phyloP scores from a whole-genome alignment of 2,329 filamentous ascomycete species.

The Chaetothyriales sp. region DNA sequence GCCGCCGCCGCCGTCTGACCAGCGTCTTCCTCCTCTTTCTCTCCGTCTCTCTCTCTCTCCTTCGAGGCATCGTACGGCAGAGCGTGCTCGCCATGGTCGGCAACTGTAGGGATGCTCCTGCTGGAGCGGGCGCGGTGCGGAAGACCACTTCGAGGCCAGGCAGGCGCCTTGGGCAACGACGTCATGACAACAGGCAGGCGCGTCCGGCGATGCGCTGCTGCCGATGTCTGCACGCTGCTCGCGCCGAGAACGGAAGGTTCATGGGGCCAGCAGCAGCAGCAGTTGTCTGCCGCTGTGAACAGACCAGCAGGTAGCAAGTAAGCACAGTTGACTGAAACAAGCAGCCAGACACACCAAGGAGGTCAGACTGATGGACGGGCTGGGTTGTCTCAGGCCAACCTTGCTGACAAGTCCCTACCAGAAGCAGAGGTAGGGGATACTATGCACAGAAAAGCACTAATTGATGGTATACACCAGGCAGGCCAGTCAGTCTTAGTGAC shows the following conservation, averaged over 20 bases:
- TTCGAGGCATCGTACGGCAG: background rate
- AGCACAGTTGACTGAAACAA: background rate
- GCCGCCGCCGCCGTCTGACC: constrained; percentile 4
- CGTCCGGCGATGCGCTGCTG: background rate
- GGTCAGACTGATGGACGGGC: background rate
- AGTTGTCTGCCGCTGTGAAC: background rate
- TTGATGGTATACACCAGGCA: background rate
- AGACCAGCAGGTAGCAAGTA: background rate
- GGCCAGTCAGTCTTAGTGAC: background rate
- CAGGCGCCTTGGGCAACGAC: constrained; percentile 9
- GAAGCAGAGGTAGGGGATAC: background rate
- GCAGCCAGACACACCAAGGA: background rate
- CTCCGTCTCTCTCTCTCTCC: background rate
- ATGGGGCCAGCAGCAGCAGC: background rate
- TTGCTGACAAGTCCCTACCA: background rate
- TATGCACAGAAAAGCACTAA: background rate
- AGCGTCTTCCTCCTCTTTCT: constrained; percentile 2
- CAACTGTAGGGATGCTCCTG: background rate
- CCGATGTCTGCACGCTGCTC: background rate
- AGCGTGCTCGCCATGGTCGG: background rate
- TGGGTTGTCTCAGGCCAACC: background rate
- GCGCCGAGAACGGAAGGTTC: background rate
- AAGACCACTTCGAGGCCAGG: constrained; percentile 4
- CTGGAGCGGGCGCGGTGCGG: constrained; percentile 10
- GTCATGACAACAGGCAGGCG: constrained; percentile 12